A percentile compares a stretch with the other conserved stretches of the same genome.
Conservation (phyloP, 140 eudicot genomes). For the Cichorium intybus region DNA sequence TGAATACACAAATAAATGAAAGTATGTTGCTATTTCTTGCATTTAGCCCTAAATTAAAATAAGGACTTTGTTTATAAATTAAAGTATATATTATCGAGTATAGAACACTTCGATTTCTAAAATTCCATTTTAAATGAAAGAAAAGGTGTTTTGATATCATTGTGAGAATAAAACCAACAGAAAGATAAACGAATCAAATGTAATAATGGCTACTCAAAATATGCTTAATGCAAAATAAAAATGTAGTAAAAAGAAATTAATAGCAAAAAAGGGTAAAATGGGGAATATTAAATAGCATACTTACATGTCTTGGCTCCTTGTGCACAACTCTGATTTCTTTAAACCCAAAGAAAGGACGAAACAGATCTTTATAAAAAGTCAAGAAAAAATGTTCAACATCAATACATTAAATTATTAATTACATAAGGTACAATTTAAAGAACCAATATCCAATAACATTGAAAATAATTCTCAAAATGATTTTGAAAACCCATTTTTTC, state of each 20-base stretch:
- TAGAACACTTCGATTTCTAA: no score
- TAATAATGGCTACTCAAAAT: background rate
- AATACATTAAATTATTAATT: background rate
- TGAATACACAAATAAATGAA: no score
- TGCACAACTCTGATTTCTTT: slow-evolving; percentile 80
- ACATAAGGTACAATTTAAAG: background rate
- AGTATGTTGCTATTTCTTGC: no score
- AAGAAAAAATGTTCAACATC: slow-evolving; percentile 33
- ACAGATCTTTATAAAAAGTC: slow-evolving; percentile 59
- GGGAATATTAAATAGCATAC: slow-evolving; percentile 29
- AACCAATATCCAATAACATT: background rate
- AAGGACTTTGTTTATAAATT: no score
- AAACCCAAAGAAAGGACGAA: slow-evolving; percentile 86
- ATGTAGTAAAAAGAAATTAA: background rate
- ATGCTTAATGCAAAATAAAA: slow-evolving; percentile 8
- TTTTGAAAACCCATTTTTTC: no score
- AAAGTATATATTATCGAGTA: no score
- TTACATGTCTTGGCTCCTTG: slow-evolving; percentile 90
- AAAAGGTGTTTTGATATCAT: no score
- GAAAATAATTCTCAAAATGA: no score
- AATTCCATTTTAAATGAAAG: no score
- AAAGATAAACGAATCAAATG: no score
- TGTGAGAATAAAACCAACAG: no score
- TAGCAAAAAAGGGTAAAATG: background rate
- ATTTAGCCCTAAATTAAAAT: no score